Evolutionary conservation across 2,329 filamentous ascomycete species (phyloP).

Genomic region (Cucurbitaria berberidis): DNA sequence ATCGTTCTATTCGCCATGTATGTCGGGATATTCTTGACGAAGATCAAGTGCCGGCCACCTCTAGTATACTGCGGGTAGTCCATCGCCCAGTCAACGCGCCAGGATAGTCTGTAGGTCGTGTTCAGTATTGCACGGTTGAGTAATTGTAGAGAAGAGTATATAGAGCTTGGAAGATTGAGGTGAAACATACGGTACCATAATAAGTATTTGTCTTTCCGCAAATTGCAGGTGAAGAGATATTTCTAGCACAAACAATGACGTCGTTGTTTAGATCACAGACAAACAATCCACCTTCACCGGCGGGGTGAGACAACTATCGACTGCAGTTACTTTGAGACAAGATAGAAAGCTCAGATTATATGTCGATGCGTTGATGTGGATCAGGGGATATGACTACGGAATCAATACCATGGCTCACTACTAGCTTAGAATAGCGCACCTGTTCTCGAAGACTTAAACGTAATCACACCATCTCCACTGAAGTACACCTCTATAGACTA

Average conservation of each 20-base stretch:
- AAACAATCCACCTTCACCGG: not conserved
- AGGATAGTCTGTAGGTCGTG: not conserved
- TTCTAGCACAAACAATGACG: not conserved
- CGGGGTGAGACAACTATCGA: too few relatives aligned
- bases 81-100: not conserved
- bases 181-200: not conserved
- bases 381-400: too few relatives aligned
- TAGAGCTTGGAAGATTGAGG: not conserved
- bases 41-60: slow-evolving; percentile 13
- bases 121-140: not conserved
- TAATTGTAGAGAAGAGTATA: not conserved
- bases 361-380: too few relatives aligned
- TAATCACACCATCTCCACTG: too few relatives aligned
- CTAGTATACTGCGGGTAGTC: not conserved
- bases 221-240: not conserved
- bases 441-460: too few relatives aligned
- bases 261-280: not conserved
- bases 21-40: slow-evolving; percentile 29
- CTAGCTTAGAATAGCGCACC: too few relatives aligned
- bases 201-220: not conserved
- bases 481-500: too few relatives aligned
- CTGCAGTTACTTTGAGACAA: too few relatives aligned
- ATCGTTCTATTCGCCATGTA: slow-evolving; percentile 7
- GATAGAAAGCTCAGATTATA: too few relatives aligned
- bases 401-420: too few relatives aligned